Evolutionary conservation across 768 basidiomycete species (phyloP).

Genomic region (Termitomyces sp.): DNA sequence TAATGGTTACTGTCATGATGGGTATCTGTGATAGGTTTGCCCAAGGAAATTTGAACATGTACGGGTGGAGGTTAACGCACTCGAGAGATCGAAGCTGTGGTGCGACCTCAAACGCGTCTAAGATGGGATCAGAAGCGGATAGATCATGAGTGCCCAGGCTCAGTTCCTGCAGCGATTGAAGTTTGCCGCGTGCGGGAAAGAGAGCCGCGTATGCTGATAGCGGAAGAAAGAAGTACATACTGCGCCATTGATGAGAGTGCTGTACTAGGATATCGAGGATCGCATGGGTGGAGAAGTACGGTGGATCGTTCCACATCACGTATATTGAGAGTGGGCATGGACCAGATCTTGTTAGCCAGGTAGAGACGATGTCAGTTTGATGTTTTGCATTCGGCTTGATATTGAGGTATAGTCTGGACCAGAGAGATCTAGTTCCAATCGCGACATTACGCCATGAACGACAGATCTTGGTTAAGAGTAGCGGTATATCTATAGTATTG

Average conservation of each 20-base stretch:
- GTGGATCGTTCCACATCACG: constrained; percentile 17
- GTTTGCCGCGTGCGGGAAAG: constrained; percentile 14
- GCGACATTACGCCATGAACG: constrained; percentile 34
- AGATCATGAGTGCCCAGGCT: constrained; percentile 15
- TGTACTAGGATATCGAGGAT: constrained; percentile 17
- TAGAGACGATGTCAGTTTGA: constrained; percentile 13
- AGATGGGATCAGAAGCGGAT: background rate
- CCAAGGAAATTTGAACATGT: constrained; percentile 17
- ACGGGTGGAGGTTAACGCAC: constrained; percentile 18
- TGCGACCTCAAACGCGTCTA: constrained; percentile 14
- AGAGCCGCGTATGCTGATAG: constrained; percentile 13
- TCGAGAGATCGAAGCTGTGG: constrained; percentile 17
- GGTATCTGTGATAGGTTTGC: constrained; percentile 15
- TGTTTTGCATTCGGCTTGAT: constrained; percentile 15
- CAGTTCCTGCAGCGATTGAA: constrained; percentile 15
- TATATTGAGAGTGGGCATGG: constrained; percentile 16
- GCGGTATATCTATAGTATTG: constrained; percentile 32
- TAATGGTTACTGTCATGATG: constrained; percentile 6
- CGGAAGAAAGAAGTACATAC: constrained; percentile 18
- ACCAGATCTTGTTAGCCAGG: constrained; percentile 17
- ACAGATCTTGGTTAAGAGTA: constrained; percentile 33
- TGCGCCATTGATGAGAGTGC: constrained; percentile 16
- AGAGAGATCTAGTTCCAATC: constrained; percentile 30
- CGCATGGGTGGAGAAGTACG: constrained; percentile 14
- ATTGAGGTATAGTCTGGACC: constrained; percentile 31